Evolutionary conservation across 225 moss, liverwort and hornwort genomes (phyloP).

Genomic region (Neckera pumila): DNA sequence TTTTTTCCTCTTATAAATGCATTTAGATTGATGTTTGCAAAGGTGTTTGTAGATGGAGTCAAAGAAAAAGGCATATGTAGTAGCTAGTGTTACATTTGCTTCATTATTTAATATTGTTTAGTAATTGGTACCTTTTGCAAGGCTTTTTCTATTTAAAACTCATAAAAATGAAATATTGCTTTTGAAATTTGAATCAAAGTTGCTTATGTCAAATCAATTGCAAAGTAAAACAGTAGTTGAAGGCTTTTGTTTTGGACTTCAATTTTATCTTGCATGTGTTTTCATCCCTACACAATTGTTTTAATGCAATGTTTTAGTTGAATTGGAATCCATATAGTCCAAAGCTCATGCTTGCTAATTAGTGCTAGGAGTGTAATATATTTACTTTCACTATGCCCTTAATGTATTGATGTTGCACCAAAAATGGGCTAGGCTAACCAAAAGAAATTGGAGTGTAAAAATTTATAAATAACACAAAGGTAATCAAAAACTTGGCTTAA

Average conservation of each 20-base stretch:
- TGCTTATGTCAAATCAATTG: not conserved
- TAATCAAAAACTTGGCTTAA: not conserved
- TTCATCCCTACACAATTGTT: no score
- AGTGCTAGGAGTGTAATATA: not conserved
- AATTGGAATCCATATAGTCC: no score
- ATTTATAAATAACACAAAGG: accelerated
- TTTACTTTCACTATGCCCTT: not conserved
- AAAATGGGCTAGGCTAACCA: not conserved
- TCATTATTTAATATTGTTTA: not conserved
- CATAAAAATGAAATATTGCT: not conserved
- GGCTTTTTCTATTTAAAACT: not conserved
- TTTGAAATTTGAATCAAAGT: not conserved
- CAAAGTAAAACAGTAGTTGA: no score
- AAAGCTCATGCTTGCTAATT: not conserved
- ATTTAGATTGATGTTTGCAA: not conserved
- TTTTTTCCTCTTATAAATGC: not conserved
- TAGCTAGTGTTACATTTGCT: accelerated
- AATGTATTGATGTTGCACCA: not conserved
- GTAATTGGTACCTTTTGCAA: not conserved
- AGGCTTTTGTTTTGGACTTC: no score
- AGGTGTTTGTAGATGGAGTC: accelerated
- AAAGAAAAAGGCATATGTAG: not conserved
- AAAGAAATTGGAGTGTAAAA: no score
- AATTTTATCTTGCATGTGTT: no score
- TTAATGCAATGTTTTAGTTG: no score